Evolutionary conservation across 352 stramenopile species (phyloP), one percentile per base, ranked within the genome.

Genomic region (Blastocystis sp.): DNA sequence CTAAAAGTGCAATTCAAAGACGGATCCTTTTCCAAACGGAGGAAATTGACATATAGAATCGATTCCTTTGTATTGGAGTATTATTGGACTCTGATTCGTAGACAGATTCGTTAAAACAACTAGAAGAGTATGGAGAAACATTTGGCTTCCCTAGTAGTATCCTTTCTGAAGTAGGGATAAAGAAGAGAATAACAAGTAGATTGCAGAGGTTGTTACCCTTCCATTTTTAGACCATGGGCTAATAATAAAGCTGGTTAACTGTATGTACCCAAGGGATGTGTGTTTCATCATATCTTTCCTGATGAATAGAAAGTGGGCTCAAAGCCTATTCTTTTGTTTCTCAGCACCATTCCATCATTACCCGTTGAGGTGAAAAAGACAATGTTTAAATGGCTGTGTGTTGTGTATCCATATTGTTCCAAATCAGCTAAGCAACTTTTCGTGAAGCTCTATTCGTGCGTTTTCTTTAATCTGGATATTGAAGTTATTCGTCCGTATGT

Each of bases 311-410:
- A 51, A 53, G 54, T 84, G 48, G 54, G 37, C 40, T 62, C 73
- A 42, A 54, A 58, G 17, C 62, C 73, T 0, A 19, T 84, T 42
- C 24, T 84, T 30, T 37, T 42, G 27, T 68, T 84, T 40, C 51
- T 84, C n/a, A 68, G 73, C 73, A 30, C 48, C 27, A 54, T 84
- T 33, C 48, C 73, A 15, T 66, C 15, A 7, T 27, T 35, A 17
- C 17, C 51, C 15, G 13, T 27, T 35, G 73, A 84, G 6, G 27
- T 64, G 30, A 30, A 44, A 22, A 84, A 84, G 48, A 2, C 59
- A 2, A 24, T 84, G 17, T 44, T 84, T n/a, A 84, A 84, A 44
- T 84, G 73, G 73, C 6, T 84, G 48, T 84, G 73, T 44, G 27
- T 84, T 19, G 68, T 57, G 5, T 84, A 84, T 68, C 51, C 73